A percentile compares a stretch with the other conserved stretches of the same genome.
phyloP scores from a whole-genome alignment of 306 rosid species.

The Delonix regia region DNA sequence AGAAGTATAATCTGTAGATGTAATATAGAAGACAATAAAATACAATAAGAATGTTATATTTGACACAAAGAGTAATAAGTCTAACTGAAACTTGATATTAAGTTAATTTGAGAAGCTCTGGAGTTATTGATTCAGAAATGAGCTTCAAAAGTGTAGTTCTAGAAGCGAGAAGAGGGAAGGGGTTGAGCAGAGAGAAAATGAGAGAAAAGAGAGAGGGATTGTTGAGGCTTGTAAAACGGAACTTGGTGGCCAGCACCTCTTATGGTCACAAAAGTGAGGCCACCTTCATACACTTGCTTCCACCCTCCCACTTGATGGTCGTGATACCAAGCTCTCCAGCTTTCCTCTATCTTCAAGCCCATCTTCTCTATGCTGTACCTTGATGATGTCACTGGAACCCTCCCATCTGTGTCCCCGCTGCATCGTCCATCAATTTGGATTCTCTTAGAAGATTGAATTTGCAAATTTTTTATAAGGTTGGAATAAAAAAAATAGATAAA shows the following conservation, averaged over 20 bases:
- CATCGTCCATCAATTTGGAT: conserved; percentile 19
- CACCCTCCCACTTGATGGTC: conserved; percentile 63
- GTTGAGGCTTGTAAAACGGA: conserved; percentile 52
- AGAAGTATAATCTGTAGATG: no score
- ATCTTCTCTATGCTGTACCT: conserved; percentile 61
- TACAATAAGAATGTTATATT: no score
- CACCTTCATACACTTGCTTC: conserved; percentile 54
- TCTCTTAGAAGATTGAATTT: no score
- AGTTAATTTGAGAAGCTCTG: no score
- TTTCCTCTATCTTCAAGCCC: conserved; percentile 43
- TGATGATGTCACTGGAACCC: conserved; percentile 69
- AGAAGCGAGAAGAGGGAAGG: conserved; percentile 46
- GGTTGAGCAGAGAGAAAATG: conserved; percentile 55
- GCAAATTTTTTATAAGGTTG: no score
- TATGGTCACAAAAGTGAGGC: conserved; percentile 59
- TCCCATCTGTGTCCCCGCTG: conserved; percentile 75
- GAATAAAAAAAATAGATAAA: no score
- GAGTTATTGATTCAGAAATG: no score
- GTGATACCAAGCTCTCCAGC: conserved; percentile 70
- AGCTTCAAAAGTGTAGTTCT: no score
- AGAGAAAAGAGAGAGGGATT: conserved; percentile 60
- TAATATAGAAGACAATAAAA: no score
- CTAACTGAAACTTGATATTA: no score
- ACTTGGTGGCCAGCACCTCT: conserved; percentile 88
- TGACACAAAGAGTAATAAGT: no score